A percentile compares a stretch with the other conserved stretches of the same genome.
Conservation (phyloP, 257 asterid genomes). For the Solanum raphanifolium region DNA sequence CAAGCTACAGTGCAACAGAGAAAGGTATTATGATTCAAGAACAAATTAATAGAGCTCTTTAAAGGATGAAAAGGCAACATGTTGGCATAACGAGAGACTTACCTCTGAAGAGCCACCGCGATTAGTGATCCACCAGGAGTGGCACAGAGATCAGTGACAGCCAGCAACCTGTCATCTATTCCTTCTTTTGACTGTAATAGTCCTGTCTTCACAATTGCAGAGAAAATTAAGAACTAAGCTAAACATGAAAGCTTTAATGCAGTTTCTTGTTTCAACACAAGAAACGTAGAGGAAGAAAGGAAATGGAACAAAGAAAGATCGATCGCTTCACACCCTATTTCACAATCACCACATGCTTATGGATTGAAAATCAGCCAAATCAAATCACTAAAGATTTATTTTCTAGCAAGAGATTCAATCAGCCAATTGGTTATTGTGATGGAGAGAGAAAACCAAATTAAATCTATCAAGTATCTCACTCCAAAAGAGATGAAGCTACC, state of each 20-base stretch:
- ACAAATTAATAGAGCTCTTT: neutral
- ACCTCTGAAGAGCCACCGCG: slow-evolving; percentile 80
- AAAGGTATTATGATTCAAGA: neutral
- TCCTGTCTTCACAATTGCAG: slow-evolving; percentile 49
- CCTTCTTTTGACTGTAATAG: slow-evolving; percentile 27
- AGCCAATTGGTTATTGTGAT: neutral
- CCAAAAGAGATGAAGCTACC: slow-evolving; percentile 30
- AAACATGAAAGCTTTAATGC: neutral
- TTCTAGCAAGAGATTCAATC: neutral
- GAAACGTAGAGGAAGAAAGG: neutral
- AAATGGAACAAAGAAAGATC: neutral
- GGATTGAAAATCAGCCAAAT: neutral
- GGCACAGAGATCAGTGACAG: slow-evolving; percentile 63
- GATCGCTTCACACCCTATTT: neutral
- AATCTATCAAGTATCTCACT: neutral
- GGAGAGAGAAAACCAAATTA: neutral
- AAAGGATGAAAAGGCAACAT: neutral
- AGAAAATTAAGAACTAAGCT: slow-evolving; percentile 1
- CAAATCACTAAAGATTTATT: neutral
- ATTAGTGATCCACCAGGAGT: slow-evolving; percentile 52
- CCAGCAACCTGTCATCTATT: slow-evolving; percentile 40
- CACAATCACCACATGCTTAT: neutral
- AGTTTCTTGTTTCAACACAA: neutral
- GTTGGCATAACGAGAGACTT: slow-evolving; percentile 6
- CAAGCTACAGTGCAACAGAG: slow-evolving; percentile 33